Base-by-base conservation (phyloP, 2,329 filamentous ascomycete genomes). In the Paraconiothyrium sp. region DNA sequence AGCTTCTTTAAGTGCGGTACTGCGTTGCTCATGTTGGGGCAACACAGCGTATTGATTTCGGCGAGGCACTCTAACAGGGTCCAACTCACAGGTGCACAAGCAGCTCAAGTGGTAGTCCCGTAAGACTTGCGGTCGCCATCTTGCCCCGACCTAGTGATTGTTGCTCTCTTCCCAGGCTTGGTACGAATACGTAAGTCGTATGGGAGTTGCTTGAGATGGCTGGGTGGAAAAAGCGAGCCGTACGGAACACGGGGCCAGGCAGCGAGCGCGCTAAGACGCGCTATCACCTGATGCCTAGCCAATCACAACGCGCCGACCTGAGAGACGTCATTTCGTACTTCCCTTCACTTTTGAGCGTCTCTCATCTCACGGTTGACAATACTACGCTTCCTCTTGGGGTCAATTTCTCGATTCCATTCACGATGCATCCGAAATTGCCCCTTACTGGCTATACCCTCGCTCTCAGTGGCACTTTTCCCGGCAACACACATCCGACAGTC, bases 391-490 rank as follows among this genome's bases (percentile, higher is more conserved):
- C 48, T 55, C 20, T 27, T 22, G 41, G 54, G 20, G 55, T 60
- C 47, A 49, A 46, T 48, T 44, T n/a, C 52, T 57, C 35, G 35
- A 37, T 22, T 41, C 22, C 56, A 32, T 39, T 49, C 56, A 37
- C 60, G 61, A 74, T 71, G 69, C 58, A 68, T 57, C 66, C 54
- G 4, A 56, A 71, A 49, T 69, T 72, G 2, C 78, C 85, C 0
- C 78, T 90, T 3, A 75, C 81, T 1, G 84, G 83, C 4, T 83
- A 78, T 67, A 79, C 79, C 6, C 79, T 92, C 48, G 85, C 84
- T 24, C 73, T 90, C 30, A 89, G 86, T 59, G 90, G 90, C 62
- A 85, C 84, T 5, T 89, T 92, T 66, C 78, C 84, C 1, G 80
- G 81, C 6, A 76, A 81, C 30, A 85, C 82, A 3, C 88, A 91